phyloP scores from a whole-genome alignment of 768 basidiomycete genomes.

The Termitomyces sp. region DNA sequence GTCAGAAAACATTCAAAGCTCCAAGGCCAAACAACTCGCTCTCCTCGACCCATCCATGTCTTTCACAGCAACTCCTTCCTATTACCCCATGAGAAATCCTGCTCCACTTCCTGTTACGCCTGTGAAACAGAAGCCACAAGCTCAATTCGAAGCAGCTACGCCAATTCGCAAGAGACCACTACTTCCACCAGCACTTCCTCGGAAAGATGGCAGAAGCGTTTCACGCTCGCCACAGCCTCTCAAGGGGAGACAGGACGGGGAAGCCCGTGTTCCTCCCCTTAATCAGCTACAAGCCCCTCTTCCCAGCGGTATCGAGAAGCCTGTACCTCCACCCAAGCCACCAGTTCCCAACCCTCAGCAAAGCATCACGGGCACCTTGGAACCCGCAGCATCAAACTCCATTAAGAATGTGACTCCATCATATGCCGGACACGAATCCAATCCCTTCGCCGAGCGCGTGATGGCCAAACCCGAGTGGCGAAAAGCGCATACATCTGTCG shows the following conservation, averaged over 20 bases:
- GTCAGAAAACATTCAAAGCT: constrained; percentile 45
- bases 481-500: constrained; percentile 78
- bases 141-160: not conserved
- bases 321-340: not conserved
- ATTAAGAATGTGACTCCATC: constrained; percentile 31
- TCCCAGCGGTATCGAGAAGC: not conserved
- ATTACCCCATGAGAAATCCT: not conserved
- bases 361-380: not conserved
- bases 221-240: not conserved
- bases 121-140: constrained; percentile 1
- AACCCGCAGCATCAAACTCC: not conserved
- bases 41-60: constrained; percentile 19
- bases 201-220: not conserved
- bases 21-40: constrained; percentile 29
- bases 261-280: not conserved
- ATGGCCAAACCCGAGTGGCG: constrained; percentile 88
- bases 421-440: constrained; percentile 67
- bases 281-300: not conserved
- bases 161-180: not conserved
- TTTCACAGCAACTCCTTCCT: not conserved
- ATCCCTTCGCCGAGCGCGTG: constrained; percentile 66
- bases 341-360: not conserved
- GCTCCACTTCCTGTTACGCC: constrained; percentile 2
- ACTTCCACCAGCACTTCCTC: not conserved
- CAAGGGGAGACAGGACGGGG: not conserved